Conservation (phyloP, 2,329 filamentous ascomycete species). For the Fusarium equiseti region DNA sequence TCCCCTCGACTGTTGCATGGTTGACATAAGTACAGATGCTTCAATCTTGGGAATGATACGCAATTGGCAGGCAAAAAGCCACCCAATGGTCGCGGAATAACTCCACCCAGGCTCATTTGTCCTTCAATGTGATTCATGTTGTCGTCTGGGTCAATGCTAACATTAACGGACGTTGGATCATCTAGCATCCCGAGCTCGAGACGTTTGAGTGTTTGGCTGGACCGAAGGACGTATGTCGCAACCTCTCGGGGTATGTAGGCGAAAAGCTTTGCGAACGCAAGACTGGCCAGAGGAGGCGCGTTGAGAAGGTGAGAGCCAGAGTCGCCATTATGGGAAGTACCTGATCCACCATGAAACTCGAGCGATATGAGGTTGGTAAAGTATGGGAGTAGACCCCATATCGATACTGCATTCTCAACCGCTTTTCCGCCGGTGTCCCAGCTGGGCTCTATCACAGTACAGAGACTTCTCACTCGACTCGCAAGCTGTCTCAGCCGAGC, state of each 20-base stretch:
- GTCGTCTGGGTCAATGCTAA: neutral
- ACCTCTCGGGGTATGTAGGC: slow-evolving; percentile 20
- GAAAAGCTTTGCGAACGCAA: slow-evolving; percentile 29
- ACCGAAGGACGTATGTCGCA: slow-evolving; percentile 16
- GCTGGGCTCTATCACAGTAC: slow-evolving; percentile 9
- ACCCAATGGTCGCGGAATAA: slow-evolving; percentile 23
- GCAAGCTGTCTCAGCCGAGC: neutral
- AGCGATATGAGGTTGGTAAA: slow-evolving; percentile 27
- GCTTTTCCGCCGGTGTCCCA: neutral
- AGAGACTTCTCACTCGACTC: slow-evolving; percentile 17
- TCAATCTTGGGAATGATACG: neutral
- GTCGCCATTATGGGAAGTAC: rapidly evolving
- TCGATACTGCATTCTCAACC: rapidly evolving
- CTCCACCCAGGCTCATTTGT: rapidly evolving
- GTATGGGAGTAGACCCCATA: slow-evolving; percentile 28
- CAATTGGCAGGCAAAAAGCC: neutral
- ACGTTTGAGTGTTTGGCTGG: neutral
- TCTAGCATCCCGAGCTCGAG: slow-evolving; percentile 35
- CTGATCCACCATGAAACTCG: slow-evolving; percentile 16
- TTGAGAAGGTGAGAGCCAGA: too few species aligned
- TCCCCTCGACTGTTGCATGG: slow-evolving; percentile 1
- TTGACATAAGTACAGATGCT: slow-evolving; percentile 14
- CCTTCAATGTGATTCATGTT: neutral
- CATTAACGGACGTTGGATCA: neutral
- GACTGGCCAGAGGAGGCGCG: neutral